Evolutionary conservation across 2,329 filamentous ascomycete genomes (phyloP).

Genomic region (Coniochaeta ligniaria): DNA sequence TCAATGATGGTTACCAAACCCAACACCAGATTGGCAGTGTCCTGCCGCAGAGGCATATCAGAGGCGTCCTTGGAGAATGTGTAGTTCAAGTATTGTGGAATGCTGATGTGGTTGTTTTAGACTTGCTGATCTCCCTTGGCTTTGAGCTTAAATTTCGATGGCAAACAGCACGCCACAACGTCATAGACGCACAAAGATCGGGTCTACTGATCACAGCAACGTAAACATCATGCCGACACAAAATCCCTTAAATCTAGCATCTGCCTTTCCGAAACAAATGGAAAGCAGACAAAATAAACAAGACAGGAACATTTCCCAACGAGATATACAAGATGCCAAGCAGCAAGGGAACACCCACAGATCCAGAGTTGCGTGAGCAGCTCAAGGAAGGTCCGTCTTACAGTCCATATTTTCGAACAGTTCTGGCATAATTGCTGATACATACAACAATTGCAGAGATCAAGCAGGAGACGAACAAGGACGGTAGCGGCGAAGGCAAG

Average conservation of each 20-base stretch:
- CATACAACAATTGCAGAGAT: conserved; percentile 22
- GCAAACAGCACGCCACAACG: not conserved
- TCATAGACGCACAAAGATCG: conserved; percentile 1
- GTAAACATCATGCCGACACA: not conserved
- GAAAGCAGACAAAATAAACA: no score
- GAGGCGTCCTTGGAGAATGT: no score
- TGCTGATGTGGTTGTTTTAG: no score
- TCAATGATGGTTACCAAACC: no score
- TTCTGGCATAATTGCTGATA: not conserved
- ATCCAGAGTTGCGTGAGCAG: conserved; percentile 29
- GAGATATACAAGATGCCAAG: conserved; percentile 22
- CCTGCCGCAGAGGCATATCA: no score
- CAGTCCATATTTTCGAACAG: not conserved
- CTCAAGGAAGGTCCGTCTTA: conserved; percentile 26
- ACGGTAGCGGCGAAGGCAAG: conserved; percentile 29
- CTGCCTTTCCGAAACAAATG: not conserved
- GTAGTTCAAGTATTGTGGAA: no score
- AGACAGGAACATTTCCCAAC: not conserved
- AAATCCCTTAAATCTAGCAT: not conserved
- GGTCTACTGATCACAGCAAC: not conserved
- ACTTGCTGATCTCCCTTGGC: not conserved
- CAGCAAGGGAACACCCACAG: conserved; percentile 31
- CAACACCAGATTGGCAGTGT: no score
- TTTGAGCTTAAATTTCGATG: not conserved
- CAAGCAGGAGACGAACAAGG: conserved; percentile 32